These are phyloP conservation scores for Xylariaceae sp. DNA, from an alignment of 2,329 filamentous ascomycete genomes.

Conservation along the genomic window DNA sequence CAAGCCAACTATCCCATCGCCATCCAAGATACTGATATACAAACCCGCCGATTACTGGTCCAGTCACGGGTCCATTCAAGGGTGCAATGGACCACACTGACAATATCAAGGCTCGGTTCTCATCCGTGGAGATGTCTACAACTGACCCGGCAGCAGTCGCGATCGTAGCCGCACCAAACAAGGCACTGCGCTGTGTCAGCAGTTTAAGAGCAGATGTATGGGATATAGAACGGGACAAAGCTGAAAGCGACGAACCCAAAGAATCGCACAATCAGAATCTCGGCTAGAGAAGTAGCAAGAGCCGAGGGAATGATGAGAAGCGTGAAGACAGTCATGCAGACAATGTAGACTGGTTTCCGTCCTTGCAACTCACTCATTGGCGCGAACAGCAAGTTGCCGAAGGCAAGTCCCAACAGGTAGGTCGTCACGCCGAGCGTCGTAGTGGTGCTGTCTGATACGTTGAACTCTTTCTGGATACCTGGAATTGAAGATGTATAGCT, in stretches of 20 bases:
- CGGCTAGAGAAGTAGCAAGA: constrained; percentile 61
- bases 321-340: constrained; percentile 60
- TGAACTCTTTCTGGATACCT: constrained; percentile 65
- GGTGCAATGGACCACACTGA: constrained; percentile 81
- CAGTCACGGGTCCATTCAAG: constrained; percentile 61
- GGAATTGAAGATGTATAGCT: constrained; percentile 71
- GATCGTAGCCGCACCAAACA: constrained; percentile 77
- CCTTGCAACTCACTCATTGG: constrained; percentile 71
- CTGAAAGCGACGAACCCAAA: constrained; percentile 50
- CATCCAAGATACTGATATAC: constrained; percentile 74
- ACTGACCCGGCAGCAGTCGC: constrained; percentile 79
- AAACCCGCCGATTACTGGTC: constrained; percentile 77
- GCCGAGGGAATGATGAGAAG: constrained; percentile 69
- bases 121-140: constrained; percentile 76
- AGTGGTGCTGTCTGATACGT: constrained; percentile 52
- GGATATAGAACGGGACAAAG: neutral
- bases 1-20: constrained; percentile 84
- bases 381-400: constrained; percentile 68
- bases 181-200: constrained; percentile 40
- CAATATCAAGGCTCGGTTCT: constrained; percentile 77
- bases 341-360: constrained; percentile 63
- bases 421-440: constrained; percentile 73
- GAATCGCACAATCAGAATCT: constrained; percentile 70
- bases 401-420: constrained; percentile 71
- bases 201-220: constrained; percentile 10